Evolutionary conservation across 2,329 filamentous ascomycete genomes (phyloP), one percentile per base, ranked within the genome.

Genomic region (Scytalidium sp.): DNA sequence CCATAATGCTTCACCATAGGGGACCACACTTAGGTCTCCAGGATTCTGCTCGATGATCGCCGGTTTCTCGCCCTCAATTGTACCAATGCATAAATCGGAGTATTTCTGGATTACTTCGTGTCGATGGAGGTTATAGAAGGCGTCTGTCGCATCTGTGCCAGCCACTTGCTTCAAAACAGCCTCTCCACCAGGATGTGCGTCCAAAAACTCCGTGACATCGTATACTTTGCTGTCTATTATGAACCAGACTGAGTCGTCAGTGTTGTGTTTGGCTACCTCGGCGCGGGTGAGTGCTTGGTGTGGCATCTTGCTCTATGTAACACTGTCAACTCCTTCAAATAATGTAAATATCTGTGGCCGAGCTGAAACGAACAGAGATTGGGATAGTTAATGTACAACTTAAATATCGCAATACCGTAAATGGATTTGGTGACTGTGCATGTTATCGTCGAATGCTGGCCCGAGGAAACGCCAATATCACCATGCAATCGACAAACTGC

Each of bases 71-170:
- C 83, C 87, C 57, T 83, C 74, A 64, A 96, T 68, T 13, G 82
- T 88, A 62, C 90, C 90, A 60, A 96, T 79, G 68, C 81, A 86
- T 17, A 96, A 79, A 60, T 81, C 76, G 43, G 78, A 72, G 75
- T 95, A 95, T 67, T 91, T 91, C 53, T 84, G 74, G 10, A 96
- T 79, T n/a, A 95, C 88, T 70, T 96, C 90, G 60, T 96, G 90
- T 21, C 90, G 79, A 72, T 96, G 91, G 47, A 96, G 83, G 74
- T 95, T 95, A 80, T 95, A 96, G 70, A 95, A 96, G 50, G 86
- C 87, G 29, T 79, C 73, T 2, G 90, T 96, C 45, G 90, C 89
- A 64, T 96, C 90, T 57, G 83, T 79, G 54, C 90, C 90, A 23
- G 88, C 90, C 43, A 93, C 81, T 70, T 96, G 89, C 47, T 81